Conservation (phyloP, 2,329 filamentous ascomycete species). For the Xylaria sp. region DNA sequence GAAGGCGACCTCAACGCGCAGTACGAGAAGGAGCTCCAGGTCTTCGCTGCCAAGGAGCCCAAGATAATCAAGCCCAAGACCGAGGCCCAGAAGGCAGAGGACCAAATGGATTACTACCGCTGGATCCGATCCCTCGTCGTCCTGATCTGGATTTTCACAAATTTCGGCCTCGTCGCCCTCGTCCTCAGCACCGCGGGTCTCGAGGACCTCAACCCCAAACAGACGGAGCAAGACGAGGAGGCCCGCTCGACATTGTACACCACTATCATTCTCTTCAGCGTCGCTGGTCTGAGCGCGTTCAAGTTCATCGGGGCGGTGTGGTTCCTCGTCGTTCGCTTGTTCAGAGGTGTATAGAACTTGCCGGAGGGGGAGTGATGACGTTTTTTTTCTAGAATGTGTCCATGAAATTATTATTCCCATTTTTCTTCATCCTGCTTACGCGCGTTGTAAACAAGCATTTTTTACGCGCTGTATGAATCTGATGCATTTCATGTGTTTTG, state of each 20-base stretch:
- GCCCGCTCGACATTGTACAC: constrained; percentile 82
- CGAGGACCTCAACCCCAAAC: constrained; percentile 67
- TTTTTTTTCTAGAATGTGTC: constrained; percentile 9
- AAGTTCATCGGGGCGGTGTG: constrained; percentile 89
- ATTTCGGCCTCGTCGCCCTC: constrained; percentile 86
- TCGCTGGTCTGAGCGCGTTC: constrained; percentile 83
- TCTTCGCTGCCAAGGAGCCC: constrained; percentile 79
- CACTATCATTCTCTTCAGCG: constrained; percentile 86
- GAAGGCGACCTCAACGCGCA: constrained; percentile 95
- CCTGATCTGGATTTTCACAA: constrained; percentile 94
- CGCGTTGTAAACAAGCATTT: constrained; percentile 3
- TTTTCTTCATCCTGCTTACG: neutral
- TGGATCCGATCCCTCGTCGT: constrained; percentile 94
- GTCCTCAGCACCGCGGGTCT: constrained; percentile 88
- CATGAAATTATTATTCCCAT: neutral
- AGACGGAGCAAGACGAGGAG: constrained; percentile 57
- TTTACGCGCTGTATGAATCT: neutral
- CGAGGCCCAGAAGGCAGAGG: constrained; percentile 71
- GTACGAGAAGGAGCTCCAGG: constrained; percentile 84
- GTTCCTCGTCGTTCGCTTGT: constrained; percentile 91
- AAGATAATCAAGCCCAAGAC: constrained; percentile 73
- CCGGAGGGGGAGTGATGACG: constrained; percentile 21
- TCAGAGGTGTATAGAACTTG: constrained; percentile 70
- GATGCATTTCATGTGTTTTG: neutral
- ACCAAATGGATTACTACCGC: constrained; percentile 98